Base-by-base conservation (phyloP, 2,329 filamentous ascomycete species). In the Torrubiella hemipterigena region DNA sequence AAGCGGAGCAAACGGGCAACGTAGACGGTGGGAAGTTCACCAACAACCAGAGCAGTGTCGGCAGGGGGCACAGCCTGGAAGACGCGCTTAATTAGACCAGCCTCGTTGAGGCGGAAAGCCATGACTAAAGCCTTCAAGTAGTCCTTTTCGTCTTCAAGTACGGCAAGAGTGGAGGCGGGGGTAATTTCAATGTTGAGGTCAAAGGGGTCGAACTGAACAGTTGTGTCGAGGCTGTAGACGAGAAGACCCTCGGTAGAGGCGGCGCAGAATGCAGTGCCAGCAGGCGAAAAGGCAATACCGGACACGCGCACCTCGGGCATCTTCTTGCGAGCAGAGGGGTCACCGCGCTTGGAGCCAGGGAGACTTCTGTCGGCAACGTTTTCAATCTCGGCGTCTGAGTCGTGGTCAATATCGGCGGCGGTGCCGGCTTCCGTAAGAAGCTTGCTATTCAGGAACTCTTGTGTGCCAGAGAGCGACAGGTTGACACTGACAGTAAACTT, bases 401-500 rank as follows among this genome's bases (percentile, higher is more conserved):
- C 75, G 32, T 86, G 80, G 48, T 98, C 89, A 13, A 98, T 70
- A n/a, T 93, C 73, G 7, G 70, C 87, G 32, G 69, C 61, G 1
- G 91, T 82, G 2, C 91, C 91, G 11, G 83, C 89, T 58, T 96
- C 91, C 9, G 87, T 95, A 46, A 98, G 69, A 14, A 83, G 67
- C 47, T 80, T 84, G 61, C 85, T 94, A 67, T 94, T 96, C 42
- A 98, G 69, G 55, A 93, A 94, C 53, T 98, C 91, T 50, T 96
- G 89, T 1, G 91, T 98, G 28, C 91, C 91, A 14, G 93, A 87
- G 3, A 98, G 65, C 2, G 87, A 93, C n/a, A 95, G 65, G 55
- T 98, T 98, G 48, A 94, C 74, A 44, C 84, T 93, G 47, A 96
- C 87, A 2, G 89, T 95, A 50, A 81, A 98, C 51, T 95, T 95